Percentiles rank a stretch among this genome's conserved stretches.
phyloP scores from a whole-genome alignment of 2,329 filamentous ascomycete genomes.

The Chaetothyriales sp. region DNA sequence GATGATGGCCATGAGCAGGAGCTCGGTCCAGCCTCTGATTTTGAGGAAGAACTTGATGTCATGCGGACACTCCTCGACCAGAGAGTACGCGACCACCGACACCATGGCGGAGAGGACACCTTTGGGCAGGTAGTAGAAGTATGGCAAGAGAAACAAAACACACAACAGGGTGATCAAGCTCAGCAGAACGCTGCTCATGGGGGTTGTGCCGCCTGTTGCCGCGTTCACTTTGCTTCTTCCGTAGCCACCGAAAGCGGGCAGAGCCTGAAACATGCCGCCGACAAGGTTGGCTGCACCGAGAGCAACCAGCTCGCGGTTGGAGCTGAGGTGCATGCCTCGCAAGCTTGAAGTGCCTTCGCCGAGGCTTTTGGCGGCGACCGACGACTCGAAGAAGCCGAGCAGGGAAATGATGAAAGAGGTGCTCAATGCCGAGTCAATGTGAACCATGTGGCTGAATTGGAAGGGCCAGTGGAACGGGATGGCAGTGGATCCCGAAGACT shows the following conservation, averaged over 20 bases:
- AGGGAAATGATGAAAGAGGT: slow-evolving; percentile 88
- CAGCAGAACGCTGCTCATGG: slow-evolving; percentile 83
- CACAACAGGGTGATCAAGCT: slow-evolving; percentile 69
- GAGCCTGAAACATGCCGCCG: slow-evolving; percentile 78
- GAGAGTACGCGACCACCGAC: slow-evolving; percentile 81
- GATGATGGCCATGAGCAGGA: slow-evolving; percentile 78
- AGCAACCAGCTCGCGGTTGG: slow-evolving; percentile 87
- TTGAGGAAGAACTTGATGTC: slow-evolving; percentile 80
- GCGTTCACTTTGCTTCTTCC: slow-evolving; percentile 91
- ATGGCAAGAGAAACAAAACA: slow-evolving; percentile 70
- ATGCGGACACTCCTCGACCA: slow-evolving; percentile 89
- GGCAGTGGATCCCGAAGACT: slow-evolving; percentile 53
- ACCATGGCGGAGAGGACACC: slow-evolving; percentile 89
- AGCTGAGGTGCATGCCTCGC: slow-evolving; percentile 66
- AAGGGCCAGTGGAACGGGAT: slow-evolving; percentile 86
- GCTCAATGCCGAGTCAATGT: slow-evolving; percentile 74
- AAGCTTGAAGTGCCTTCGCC: slow-evolving; percentile 53
- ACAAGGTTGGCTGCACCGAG: slow-evolving; percentile 83
- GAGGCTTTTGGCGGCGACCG: slow-evolving; percentile 85
- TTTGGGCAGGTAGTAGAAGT: slow-evolving; percentile 96
- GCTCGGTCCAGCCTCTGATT: slow-evolving; percentile 74
- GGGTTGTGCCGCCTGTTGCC: slow-evolving; percentile 78
- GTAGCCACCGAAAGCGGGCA: slow-evolving; percentile 92
- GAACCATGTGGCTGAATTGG: slow-evolving; percentile 57
- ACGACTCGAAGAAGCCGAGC: slow-evolving; percentile 96